Percentiles rank a stretch among this genome's conserved stretches.
These are phyloP conservation scores for Barbatosphaeria neglecta DNA, from an alignment of 495 filamentous ascomycete species.

Conservation along the genomic window DNA sequence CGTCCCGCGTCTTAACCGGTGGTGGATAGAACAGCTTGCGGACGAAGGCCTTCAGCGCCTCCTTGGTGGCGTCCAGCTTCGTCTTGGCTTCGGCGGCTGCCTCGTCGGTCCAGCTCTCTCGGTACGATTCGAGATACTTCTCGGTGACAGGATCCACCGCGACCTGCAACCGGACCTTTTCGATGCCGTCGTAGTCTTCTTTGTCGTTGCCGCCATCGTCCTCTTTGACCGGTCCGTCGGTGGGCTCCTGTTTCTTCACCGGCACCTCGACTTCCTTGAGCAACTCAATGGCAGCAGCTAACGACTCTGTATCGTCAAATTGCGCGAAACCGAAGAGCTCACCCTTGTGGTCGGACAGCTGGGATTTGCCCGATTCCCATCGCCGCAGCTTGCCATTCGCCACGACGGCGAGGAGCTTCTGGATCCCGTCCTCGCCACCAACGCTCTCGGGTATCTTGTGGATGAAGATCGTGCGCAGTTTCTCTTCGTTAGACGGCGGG, in stretches of 20 bases:
- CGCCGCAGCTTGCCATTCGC: constrained; percentile 69
- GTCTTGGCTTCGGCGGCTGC: constrained; percentile 53
- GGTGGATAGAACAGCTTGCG: constrained; percentile 62
- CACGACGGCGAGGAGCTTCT: constrained; percentile 66
- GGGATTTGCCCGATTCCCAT: constrained; percentile 53
- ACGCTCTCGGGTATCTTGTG: constrained; percentile 71
- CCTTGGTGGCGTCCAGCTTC: constrained; percentile 54
- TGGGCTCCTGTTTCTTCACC: constrained; percentile 52
- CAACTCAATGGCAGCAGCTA: constrained; percentile 76
- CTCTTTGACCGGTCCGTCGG: constrained; percentile 29
- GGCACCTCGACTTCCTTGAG: constrained; percentile 81
- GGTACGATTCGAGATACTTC: constrained; percentile 73
- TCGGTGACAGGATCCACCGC: constrained; percentile 70
- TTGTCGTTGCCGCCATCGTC: constrained; percentile 37
- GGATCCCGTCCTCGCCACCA: constrained; percentile 70
- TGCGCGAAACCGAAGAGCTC: constrained; percentile 93
- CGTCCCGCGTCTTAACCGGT: constrained; percentile 35
- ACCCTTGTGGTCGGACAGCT: constrained; percentile 71
- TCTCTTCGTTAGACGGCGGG: constrained; percentile 82
- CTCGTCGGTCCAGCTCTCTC: constrained; percentile 51
- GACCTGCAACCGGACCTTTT: constrained; percentile 61
- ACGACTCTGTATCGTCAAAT: constrained; percentile 84
- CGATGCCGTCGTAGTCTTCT: constrained; percentile 44
- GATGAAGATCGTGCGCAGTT: constrained; percentile 80
- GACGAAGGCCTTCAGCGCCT: constrained; percentile 50